Base-by-base conservation (phyloP, 1,139 yeast species). In the Candida glucosophila region DNA sequence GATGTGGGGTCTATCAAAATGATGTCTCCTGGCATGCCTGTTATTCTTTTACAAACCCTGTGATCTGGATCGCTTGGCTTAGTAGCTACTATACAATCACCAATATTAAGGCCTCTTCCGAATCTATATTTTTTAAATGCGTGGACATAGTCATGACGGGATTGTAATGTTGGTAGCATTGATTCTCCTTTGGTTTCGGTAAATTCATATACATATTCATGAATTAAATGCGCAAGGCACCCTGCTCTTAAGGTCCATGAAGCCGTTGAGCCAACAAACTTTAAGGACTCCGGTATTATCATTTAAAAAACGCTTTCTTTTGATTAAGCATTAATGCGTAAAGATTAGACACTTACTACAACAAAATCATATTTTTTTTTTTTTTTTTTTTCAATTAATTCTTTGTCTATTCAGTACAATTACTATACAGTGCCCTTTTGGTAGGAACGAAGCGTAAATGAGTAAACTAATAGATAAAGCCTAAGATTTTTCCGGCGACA, bases 11-110 rank as follows among this genome's bases (percentile, higher is more conserved):
- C 96, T 2, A 85, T 65, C 32, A 80, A 52, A 3, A 88, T 71
- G 10, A 76, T 47, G 54, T 88, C 97, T 1, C 97, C 97, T 0
- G 96, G 94, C 95, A 88, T 80, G 0, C 97, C 98, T 0, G 95
- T 78, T 20, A 90, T 77, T 31, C 98, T 62, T 47, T 90, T 90
- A 46, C 97, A 90, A 3, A 90, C 94, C 30, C 93, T 59, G 42
- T 78, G 86, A 12, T 67, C 65, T 0, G 95, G 94, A 37, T 82
- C 92, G 3, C 93, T 83, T 1, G 98, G 98, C 47, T 92, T 90
- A 19, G 71, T 58, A 1, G 95, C 92, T 18, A 90, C 92, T 3
- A 92, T 70, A 32, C 92, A 68, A 47, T 90, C 98, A 0, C 99
- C 99, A 36, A 80, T 73, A 22, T 67, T 54, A 11, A 85, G 49